Conservation (phyloP, 2,329 filamentous ascomycete species). For the Xylaria multiplex region DNA sequence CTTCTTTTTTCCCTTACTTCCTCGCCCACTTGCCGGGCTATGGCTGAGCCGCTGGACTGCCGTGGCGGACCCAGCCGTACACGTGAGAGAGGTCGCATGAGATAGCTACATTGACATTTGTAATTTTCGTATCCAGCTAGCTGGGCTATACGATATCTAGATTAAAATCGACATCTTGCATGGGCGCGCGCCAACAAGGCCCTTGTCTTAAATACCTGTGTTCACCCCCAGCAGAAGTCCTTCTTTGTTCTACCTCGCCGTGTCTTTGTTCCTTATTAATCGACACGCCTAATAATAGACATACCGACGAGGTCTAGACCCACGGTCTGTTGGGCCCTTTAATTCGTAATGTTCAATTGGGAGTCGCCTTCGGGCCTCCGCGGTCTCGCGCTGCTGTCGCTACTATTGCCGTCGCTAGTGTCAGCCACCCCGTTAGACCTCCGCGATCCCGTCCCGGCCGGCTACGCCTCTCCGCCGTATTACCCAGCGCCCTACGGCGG, state of each 20-base stretch:
- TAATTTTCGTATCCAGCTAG: constrained; percentile 9
- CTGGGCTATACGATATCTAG: background rate
- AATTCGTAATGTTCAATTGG: constrained; percentile 44
- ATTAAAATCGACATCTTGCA: background rate
- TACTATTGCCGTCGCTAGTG: constrained; percentile 36
- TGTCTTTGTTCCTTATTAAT: constrained; percentile 5
- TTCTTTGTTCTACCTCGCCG: background rate
- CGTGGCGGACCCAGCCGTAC: constrained; percentile 9
- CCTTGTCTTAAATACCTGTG: constrained; percentile 15
- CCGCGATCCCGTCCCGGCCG: constrained; percentile 47
- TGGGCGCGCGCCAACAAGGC: background rate
- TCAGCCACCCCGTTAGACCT: constrained; percentile 26
- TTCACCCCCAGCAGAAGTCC: background rate
- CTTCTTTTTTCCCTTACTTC: background rate
- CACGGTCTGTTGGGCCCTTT: constrained; percentile 9
- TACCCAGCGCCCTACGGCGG: constrained; percentile 79
- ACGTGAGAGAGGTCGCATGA: constrained; percentile 26
- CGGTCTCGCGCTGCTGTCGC: constrained; percentile 41
- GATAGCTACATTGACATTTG: constrained; percentile 19
- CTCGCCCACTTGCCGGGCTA: background rate
- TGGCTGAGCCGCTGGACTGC: constrained; percentile 3
- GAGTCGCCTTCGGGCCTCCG: constrained; percentile 42
- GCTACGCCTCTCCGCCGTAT: constrained; percentile 66
- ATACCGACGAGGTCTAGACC: constrained; percentile 2
- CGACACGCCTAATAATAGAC: constrained; percentile 15